Base-by-base conservation (phyloP, 2,329 filamentous ascomycete genomes). In the Hypomyces perniciosus region DNA sequence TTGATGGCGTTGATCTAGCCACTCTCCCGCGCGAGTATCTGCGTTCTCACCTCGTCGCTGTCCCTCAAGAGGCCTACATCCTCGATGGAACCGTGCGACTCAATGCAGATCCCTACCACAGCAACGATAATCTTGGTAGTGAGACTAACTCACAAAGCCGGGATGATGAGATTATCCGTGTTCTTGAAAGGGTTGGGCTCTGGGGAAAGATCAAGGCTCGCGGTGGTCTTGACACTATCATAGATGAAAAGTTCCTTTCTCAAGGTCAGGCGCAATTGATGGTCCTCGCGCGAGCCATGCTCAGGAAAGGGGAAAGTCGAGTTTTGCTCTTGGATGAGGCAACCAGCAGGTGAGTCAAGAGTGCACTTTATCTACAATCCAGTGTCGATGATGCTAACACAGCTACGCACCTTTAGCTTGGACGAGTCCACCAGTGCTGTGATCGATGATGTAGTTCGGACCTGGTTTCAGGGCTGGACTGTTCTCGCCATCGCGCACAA, bases 21-120 rank as follows among this genome's bases (percentile, higher is more conserved):
- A 66, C 61, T 5, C 55, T 78, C 1, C 68, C 70, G 2, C 71
- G 70, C 28, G 65, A 75, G 29, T 62, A 61, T 2, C 63, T 79
- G 12, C 73, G 76, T 30, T 61, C 64, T 1, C 63, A 69, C 3
- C 62, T 80, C 8, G 70, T 73, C 28, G 67, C 70, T 6, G 62
- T 80, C 3, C 73, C 76, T 1, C 77, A 80, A 61, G 75, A 79
- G 13, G 68, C 75, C 0, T 70, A 77, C 45, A 61, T 74, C 9
- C 63, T 79, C 12, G 68, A 69, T 1, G 74, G 72, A 9, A 73
- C 66, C 1, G 63, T 80, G 7, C 68, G 73, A 12, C 61, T 69
- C 26, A 80, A 80, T 46, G 62, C 75, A 4, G 74, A 79, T 47
- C 75, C 76, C 0, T 58, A 61, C 2, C 49, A 55, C 6, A 12